Percentiles rank a stretch among this genome's conserved stretches.
phyloP scores from a whole-genome alignment of 768 basidiomycete species.

The Russula foetens region DNA sequence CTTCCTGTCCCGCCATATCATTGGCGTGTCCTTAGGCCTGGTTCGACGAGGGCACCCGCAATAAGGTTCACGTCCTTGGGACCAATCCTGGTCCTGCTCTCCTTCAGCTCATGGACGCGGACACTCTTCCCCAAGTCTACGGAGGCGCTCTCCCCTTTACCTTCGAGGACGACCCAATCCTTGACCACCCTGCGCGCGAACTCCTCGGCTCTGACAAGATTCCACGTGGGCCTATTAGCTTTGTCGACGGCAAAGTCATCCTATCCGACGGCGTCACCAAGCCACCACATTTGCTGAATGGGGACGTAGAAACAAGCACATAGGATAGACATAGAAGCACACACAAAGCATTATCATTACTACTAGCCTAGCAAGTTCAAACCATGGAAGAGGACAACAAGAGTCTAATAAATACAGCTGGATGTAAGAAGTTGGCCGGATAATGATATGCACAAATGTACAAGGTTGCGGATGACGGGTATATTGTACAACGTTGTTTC shows the following conservation, averaged over 20 bases:
- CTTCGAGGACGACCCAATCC: constrained; percentile 55
- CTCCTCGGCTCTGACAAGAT: constrained; percentile 36
- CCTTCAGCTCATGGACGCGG: constrained; percentile 37
- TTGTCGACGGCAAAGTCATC: constrained; percentile 35
- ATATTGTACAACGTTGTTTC: constrained; percentile 2
- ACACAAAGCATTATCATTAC: neutral
- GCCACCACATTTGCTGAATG: neutral
- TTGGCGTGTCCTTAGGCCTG: constrained; percentile 38
- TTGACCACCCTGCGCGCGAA: constrained; percentile 47
- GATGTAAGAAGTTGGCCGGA: neutral
- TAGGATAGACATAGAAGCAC: neutral
- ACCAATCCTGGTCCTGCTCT: constrained; percentile 49
- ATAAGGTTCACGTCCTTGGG: constrained; percentile 70
- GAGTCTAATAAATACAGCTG: neutral
- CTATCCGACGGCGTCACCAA: constrained; percentile 7
- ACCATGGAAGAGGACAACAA: neutral
- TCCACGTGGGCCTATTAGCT: constrained; percentile 50
- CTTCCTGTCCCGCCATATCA: neutral
- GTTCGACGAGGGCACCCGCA: constrained; percentile 74
- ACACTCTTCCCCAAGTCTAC: constrained; percentile 57
- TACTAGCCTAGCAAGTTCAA: neutral
- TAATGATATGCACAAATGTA: constrained; percentile 18
- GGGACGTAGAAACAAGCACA: neutral
- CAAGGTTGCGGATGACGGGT: neutral
- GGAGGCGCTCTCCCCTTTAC: constrained; percentile 70